Percentiles rank a stretch among this genome's conserved stretches.
Conservation (phyloP, 306 rosid species). For the Cercis canadensis region DNA sequence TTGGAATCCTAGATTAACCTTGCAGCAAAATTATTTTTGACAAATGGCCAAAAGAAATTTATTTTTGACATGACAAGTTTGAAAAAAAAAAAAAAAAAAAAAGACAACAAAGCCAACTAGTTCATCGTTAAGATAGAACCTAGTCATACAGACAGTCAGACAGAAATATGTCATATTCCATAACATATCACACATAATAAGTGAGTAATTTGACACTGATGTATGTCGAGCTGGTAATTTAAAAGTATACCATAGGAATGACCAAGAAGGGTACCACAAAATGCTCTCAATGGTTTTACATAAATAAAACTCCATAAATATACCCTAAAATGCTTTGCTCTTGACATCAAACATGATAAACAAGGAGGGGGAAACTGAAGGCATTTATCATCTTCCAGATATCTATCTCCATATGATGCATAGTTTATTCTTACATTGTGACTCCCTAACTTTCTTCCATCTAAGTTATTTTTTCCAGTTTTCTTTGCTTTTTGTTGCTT, state of each 20-base stretch:
- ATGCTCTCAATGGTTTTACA: neutral
- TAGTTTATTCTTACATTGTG: constrained; percentile 17
- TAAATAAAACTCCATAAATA: neutral
- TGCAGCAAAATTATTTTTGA: constrained; percentile 10
- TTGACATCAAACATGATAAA: constrained; percentile 43
- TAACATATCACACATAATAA: no score
- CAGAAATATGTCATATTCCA: neutral
- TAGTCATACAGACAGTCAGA: constrained; percentile 8
- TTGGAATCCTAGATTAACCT: neutral
- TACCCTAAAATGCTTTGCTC: constrained; percentile 4
- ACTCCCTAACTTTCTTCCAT: neutral
- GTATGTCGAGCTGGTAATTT: no score
- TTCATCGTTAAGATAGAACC: constrained; percentile 7
- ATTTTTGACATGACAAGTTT: no score
- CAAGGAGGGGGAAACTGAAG: neutral
- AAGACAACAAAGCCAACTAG: constrained; percentile 5
- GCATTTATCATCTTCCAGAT: constrained; percentile 21
- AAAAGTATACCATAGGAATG: neutral
- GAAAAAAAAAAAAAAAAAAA: no score
- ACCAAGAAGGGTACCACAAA: constrained; percentile 3
- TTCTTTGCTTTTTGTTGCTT: constrained; percentile 9
- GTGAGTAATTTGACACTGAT: no score
- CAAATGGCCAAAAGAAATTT: neutral
- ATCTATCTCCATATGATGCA: neutral
- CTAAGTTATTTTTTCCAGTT: neutral